Evolutionary conservation across 148 eudicot genomes (phyloP).

Genomic region (Tetragonia tetragonoides): DNA sequence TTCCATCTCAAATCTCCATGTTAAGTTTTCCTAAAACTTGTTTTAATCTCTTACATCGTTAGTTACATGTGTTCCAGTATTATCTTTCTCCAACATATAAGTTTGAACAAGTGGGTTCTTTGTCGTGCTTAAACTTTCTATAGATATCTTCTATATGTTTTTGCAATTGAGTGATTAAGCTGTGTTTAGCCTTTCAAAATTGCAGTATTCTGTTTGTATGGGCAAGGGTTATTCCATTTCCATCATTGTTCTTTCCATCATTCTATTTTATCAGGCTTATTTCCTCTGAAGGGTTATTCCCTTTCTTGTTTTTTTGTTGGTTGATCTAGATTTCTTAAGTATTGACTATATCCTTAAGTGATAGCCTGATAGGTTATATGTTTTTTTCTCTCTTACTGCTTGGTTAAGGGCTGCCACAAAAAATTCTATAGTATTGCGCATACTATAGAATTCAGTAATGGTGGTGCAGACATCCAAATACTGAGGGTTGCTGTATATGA

Average conservation of each 20-base stretch:
- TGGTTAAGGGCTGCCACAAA: constrained; percentile 99
- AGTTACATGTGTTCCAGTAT: constrained; percentile 63
- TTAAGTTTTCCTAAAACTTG: no score
- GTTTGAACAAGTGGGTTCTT: constrained; percentile 83
- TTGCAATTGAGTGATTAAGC: not conserved
- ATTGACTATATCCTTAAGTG: not conserved
- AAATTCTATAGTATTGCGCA: constrained; percentile 96
- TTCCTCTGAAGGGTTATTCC: not conserved
- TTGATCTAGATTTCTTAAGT: not conserved
- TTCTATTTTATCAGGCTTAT: not conserved
- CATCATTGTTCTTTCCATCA: not conserved
- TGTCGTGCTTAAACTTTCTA: no score
- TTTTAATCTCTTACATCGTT: no score
- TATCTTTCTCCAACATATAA: constrained; percentile 81
- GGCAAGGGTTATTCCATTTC: not conserved
- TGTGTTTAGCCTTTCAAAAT: not conserved
- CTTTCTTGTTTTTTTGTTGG: no score
- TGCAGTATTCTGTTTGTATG: not conserved
- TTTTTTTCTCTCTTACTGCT: constrained; percentile 54
- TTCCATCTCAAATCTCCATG: no score
- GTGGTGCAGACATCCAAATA: constrained; percentile 86
- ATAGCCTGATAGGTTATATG: constrained; percentile 7
- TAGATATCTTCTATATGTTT: no score
- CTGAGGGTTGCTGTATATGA: constrained; percentile 93
- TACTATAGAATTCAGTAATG: constrained; percentile 89